These are phyloP conservation scores for Lepidium didymum DNA, from an alignment of 345 rosid genomes.

Conservation along the genomic window DNA sequence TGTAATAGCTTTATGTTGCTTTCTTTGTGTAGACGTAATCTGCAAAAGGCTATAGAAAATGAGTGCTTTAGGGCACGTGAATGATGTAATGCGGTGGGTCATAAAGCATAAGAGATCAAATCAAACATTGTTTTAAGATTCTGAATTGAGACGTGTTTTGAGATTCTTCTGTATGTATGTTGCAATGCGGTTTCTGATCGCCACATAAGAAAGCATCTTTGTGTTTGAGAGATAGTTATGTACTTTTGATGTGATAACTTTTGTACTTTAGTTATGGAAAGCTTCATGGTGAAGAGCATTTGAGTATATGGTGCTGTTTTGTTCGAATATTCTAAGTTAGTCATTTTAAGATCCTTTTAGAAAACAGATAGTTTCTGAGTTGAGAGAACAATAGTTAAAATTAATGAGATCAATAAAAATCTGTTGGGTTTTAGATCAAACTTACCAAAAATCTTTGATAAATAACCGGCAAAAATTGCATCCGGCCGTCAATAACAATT, in stretches of 20 bases:
- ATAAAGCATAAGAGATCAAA: constrained; percentile 20
- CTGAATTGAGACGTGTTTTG: constrained; percentile 18
- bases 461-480: not conserved
- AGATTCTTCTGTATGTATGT: constrained; percentile 12
- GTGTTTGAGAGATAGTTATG: constrained; percentile 2
- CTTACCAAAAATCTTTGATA: not conserved
- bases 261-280: constrained; percentile 9
- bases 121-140: not conserved
- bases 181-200: constrained; percentile 28
- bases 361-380: not conserved
- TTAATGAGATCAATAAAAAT: not conserved
- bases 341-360: constrained; percentile 15
- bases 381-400: not conserved
- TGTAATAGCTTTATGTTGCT: not conserved
- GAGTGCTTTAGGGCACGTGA: constrained; percentile 23
- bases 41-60: constrained; percentile 1
- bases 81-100: constrained; percentile 26
- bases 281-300: constrained; percentile 7
- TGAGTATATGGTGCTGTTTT: constrained; percentile 14
- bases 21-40: constrained; percentile 19
- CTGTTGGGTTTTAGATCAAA: too few relatives aligned
- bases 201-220: constrained; percentile 25
- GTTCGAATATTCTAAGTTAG: constrained; percentile 21
- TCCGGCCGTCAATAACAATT: not conserved
- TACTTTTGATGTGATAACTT: constrained; percentile 24